Base-by-base conservation (phyloP, 129 eudicot species). In the Arctium lappa region DNA sequence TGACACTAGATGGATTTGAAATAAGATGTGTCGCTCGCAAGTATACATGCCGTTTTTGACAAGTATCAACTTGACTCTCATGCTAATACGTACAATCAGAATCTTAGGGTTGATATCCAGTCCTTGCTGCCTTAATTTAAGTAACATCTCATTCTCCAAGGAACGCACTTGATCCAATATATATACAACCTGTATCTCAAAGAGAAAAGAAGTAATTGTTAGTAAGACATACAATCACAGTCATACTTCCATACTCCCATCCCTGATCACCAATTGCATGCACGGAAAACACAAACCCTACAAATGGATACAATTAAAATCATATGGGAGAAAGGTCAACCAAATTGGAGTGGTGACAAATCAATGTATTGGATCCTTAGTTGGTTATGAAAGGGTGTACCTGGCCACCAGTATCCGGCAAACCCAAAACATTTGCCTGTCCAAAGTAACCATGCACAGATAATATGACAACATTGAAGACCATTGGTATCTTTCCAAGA, bases 341-440 rank as follows among this genome's bases (percentile, higher is more conserved):
- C 29, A n/a, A 60, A 60, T 60, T 16, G 27, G 30, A 60, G 29
- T 60, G 29, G 68, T 60, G 29, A 60, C 29, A 60, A 60, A 60
- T 60, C 68, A 22, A 60, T 60, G 68, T 60, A 16, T 60, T 60
- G 68, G 27, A 60, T 60, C 5, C 11, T 8, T 46, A 48, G 22
- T 74, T 65, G 39, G 34, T 30, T 18, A 63, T 75, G 79, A 3
- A 12, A 70, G 13, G 78, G 30, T 69, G 78, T 82, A 96, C 99
- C 98, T 96, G 99, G 46, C 99, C 99, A 80, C 99, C 99, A 7
- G 99, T 93, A 77, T 96, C 99, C 3, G 99, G 99, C 92, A 96
- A 89, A 75, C 99, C 99, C 80, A 96, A 83, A 22, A 96, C 99
- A 88, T 96, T 93, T 8, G 99, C 98, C 84, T 96, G 99, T 80